Base-by-base conservation (phyloP, 2,329 filamentous ascomycete genomes). In the Pseudogymnoascus sp. region DNA sequence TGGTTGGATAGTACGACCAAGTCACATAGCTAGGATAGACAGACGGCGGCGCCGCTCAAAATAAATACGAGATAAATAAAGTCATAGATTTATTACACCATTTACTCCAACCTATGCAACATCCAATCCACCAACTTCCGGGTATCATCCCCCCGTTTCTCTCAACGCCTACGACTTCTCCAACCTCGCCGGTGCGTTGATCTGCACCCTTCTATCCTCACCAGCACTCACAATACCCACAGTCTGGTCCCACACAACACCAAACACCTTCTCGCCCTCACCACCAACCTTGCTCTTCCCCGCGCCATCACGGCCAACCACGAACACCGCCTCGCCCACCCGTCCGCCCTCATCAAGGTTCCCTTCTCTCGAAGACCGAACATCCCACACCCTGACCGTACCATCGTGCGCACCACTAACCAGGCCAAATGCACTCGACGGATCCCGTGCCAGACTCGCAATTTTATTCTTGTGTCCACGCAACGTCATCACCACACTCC, bases 171-270 rank as follows among this genome's bases (percentile, higher is more conserved):
- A 60, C 31, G 37, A 60, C 31, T 60, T 60, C 31, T 37, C 56
- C 18, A 60, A 37, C 60, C 25, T 46, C 21, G 42, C 86, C 87
- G 68, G 84, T 82, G 76, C 37, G 31, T 99, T 97, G 65, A 99
- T 86, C 80, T 99, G 95, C 70, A 99, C 87, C 78, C 85, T 87
- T 79, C 95, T 96, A 73, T 99, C 95, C 82, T 97, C 93, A 14
- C 93, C 92, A 46, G 82, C 92, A 71, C 90, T 96, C 49, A 97
- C 89, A 73, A 99, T 93, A 1, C 95, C 96, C 72, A 96, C 86
- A 5, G 86, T 84, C 73, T 82, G 80, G 75, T 97, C 90, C 95
- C 95, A 99, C 64, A 81, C 84, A 4, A 97, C 90, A 36, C 86
- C 84, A 75, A 97, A 91, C 59, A 99, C 91, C 82, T 97, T 97